A percentile compares a stretch with the other conserved stretches of the same genome.
Evolutionary conservation across 345 rosid genomes (phyloP).

Genomic region (Garcia nutans): DNA sequence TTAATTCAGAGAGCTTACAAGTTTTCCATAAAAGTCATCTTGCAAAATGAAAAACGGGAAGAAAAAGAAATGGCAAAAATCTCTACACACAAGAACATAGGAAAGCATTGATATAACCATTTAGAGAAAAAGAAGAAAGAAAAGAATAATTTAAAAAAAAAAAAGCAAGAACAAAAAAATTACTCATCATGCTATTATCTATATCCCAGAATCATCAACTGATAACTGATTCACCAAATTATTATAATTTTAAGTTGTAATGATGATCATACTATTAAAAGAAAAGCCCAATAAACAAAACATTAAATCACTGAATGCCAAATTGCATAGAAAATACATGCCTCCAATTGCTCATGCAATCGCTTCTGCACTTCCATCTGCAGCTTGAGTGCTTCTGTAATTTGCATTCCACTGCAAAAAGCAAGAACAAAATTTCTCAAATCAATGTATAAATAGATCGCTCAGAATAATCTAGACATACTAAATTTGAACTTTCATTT

Average conservation of each 20-base stretch:
- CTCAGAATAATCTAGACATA: neutral
- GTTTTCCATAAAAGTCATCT: neutral
- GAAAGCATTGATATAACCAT: neutral
- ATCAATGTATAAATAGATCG: constrained; percentile 13
- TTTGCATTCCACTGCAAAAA: constrained; percentile 85
- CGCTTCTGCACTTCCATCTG: constrained; percentile 99
- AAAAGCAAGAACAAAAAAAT: neutral
- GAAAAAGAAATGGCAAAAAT: neutral
- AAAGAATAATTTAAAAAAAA: no score
- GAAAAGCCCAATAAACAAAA: neutral
- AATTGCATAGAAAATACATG: constrained; percentile 39
- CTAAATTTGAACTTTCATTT: neutral
- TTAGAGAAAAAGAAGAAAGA: neutral
- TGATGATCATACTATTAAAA: neutral
- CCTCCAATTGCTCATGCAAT: constrained; percentile 95
- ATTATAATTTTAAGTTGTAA: neutral
- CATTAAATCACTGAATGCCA: neutral
- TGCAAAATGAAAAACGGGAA: neutral
- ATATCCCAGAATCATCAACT: neutral
- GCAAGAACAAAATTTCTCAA: constrained; percentile 14
- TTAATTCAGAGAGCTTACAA: neutral
- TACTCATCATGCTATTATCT: neutral
- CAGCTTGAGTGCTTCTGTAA: constrained; percentile 98
- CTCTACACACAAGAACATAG: neutral
- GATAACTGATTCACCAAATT: neutral